These are phyloP conservation scores for Diaporthe citriasiana DNA, from an alignment of 2,329 filamentous ascomycete genomes.

Conservation along the genomic window DNA sequence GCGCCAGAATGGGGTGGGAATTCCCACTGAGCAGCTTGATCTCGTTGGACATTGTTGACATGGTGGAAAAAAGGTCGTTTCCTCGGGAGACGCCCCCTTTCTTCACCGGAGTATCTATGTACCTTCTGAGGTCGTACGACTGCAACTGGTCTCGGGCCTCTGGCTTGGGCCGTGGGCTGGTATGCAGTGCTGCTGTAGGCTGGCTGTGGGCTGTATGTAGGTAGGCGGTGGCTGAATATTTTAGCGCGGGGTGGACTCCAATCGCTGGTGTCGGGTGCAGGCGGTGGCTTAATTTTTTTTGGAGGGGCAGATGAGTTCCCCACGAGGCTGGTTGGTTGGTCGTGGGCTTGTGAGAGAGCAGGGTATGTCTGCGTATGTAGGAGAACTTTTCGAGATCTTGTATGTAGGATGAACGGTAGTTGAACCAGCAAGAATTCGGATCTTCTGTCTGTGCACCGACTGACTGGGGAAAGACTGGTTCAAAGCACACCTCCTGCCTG, in stretches of 20 bases:
- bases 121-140: constrained; percentile 34
- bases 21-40: constrained; percentile 65
- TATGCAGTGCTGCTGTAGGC: constrained; percentile 19
- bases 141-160: constrained; percentile 26
- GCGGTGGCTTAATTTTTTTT: constrained; percentile 14
- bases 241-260: constrained; percentile 41
- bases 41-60: constrained; percentile 62
- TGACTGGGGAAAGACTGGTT: neutral
- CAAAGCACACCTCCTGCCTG: constrained; percentile 4
- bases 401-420: neutral
- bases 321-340: constrained; percentile 37
- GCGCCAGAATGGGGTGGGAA: constrained; percentile 42
- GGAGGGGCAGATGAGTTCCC: constrained; percentile 27
- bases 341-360: neutral
- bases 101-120: constrained; percentile 36
- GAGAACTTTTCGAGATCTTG: neutral
- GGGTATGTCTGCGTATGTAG: no score
- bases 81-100: constrained; percentile 31
- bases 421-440: neutral
- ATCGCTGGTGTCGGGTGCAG: constrained; percentile 19
- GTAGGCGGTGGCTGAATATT: constrained; percentile 28
- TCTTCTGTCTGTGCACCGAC: constrained; percentile 15
- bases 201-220: neutral
- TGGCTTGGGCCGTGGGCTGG: constrained; percentile 28
- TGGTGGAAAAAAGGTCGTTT: constrained; percentile 34